Conservation (phyloP, 192 early-diverging fungal genomes). For the Podila minutissima region DNA sequence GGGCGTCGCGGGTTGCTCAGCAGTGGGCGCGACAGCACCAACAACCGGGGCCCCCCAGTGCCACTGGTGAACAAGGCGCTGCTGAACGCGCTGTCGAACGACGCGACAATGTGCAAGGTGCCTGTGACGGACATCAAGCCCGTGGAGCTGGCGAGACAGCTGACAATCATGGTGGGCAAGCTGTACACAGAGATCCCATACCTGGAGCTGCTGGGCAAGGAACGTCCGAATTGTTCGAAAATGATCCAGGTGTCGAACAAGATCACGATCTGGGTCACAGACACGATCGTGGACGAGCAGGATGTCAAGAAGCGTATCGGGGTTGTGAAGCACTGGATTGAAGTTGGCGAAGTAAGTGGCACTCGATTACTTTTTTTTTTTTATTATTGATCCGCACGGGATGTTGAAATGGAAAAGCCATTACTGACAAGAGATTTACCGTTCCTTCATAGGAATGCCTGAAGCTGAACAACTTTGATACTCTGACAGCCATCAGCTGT, state of each 20-base stretch:
- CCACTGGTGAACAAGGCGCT: constrained; percentile 35
- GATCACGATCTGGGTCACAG: constrained; percentile 65
- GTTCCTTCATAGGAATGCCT: constrained; percentile 26
- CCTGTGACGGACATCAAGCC: constrained; percentile 77
- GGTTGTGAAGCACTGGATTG: constrained; percentile 82
- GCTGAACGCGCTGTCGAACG: constrained; percentile 27
- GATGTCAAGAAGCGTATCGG: constrained; percentile 76
- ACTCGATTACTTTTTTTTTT: too few species aligned
- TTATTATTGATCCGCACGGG: too few species aligned
- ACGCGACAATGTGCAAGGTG: constrained; percentile 37
- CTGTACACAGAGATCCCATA: constrained; percentile 75
- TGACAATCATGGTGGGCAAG: constrained; percentile 82
- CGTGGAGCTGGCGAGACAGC: constrained; percentile 82
- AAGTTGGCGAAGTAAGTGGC: constrained; percentile 60
- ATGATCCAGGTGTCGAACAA: constrained; percentile 78
- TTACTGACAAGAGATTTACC: background rate
- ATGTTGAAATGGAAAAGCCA: constrained; percentile 7
- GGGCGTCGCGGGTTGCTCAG: background rate
- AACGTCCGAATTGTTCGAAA: constrained; percentile 58
- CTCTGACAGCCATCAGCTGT: constrained; percentile 31
- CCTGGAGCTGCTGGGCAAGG: constrained; percentile 77
- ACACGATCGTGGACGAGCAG: constrained; percentile 74
- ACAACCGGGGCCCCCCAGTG: constrained; percentile 17
- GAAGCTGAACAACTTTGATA: constrained; percentile 48
- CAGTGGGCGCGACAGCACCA: constrained; percentile 7